Evolutionary conservation across 164 flowering plant genomes (phyloP).

Genomic region (Dillenia turbinata): DNA sequence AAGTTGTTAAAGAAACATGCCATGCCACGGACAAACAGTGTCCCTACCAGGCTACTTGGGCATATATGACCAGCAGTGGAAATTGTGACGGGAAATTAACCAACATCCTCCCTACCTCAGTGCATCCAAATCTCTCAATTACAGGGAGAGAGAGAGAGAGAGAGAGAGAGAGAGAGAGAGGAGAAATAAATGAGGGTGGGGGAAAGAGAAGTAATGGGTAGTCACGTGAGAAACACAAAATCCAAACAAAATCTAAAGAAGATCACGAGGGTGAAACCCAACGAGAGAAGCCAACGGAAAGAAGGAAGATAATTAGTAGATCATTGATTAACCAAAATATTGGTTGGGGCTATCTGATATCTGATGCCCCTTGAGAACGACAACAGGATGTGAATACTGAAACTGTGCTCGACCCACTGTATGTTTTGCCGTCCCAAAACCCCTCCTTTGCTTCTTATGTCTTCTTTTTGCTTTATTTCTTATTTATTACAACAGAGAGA

Average conservation of each 20-base stretch:
- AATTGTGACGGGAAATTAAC: too few species aligned
- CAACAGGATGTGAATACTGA: constrained; percentile 6
- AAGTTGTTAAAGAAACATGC: too few species aligned
- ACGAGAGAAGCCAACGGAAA: constrained; percentile 8
- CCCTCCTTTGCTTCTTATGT: constrained; percentile 1
- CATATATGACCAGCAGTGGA: too few species aligned
- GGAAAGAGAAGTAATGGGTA: constrained; percentile 9
- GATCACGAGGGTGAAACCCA: background rate
- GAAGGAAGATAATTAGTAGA: constrained; percentile 15
- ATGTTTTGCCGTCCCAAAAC: background rate
- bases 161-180: too few species aligned
- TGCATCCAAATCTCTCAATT: too few species aligned
- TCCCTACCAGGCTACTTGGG: too few species aligned
- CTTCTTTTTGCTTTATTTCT: too few species aligned
- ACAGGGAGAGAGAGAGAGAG: too few species aligned
- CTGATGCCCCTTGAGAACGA: constrained; percentile 12
- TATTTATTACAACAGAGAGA: too few species aligned
- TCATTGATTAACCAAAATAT: background rate
- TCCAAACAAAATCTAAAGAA: constrained; percentile 32
- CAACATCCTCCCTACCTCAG: background rate
- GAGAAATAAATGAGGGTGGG: constrained; percentile 7
- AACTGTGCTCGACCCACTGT: background rate
- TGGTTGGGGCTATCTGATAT: too few species aligned
- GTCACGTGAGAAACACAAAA: constrained; percentile 39
- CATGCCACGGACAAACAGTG: too few species aligned